Evolutionary conservation across 1,139 yeast species (phyloP), one percentile per base, ranked within the genome.

Genomic region (Yamadazyma atlantica): DNA sequence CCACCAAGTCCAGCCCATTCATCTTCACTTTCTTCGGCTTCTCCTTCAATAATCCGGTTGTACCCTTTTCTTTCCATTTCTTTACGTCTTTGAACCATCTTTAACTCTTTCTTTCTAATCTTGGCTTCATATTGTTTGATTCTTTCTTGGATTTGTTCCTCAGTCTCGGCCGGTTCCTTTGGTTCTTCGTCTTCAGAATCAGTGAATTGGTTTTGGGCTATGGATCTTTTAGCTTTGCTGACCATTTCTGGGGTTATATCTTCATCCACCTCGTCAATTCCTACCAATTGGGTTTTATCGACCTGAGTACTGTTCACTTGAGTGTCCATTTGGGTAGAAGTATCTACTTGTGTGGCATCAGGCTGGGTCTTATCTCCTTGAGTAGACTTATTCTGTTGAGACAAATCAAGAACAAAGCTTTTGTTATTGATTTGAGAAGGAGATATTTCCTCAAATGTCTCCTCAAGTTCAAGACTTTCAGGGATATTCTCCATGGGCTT

Each of bases 21-120:
- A 66, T 90, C 97, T 46, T 92, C 97, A 29, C 96, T 87, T 66
- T 92, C 97, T 49, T 81, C 94, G 32, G 98, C 98, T 66, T 90
- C 96, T 32, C 84, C 85, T 45, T 85, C 90, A 44, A 85, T 67
- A 15, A 82, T 66, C n/a, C 67, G 64, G 40, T 68, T 67, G 23
- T 78, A 56, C 0, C 82, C 83, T 42, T 66, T 69, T 30, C 70
- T 61, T 47, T 70, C 80, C 62, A 75, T 61, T 47, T 75, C 81
- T 48, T 62, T 66, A 46, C 79, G 65, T 40, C 59, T 62, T 43
- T 60, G 61, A 26, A 69, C 60, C 11, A 62, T 53, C 45, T 54
- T 65, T 52, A 64, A 57, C 45, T 70, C 73, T 44, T 62, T 62
- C 33, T 58, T 56, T 39, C 71, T 60, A 27, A 69, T 67, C 43